phyloP scores from a whole-genome alignment of 192 early-diverging fungal species.

The Podila minutissima region DNA sequence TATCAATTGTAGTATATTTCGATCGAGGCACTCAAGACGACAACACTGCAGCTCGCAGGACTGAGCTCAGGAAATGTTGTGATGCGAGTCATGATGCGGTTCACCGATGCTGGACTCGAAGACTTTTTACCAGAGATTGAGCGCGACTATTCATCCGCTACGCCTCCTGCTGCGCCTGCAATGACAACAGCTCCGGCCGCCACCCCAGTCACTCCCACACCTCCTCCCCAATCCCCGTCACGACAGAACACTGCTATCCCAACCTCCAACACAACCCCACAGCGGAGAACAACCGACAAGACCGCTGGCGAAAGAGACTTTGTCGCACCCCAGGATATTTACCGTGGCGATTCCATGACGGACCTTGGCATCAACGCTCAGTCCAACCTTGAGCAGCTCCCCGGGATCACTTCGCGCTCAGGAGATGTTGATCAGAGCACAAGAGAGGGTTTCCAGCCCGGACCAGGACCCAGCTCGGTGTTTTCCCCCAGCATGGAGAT shows the following conservation, averaged over 20 bases:
- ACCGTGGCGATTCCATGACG: constrained; percentile 8
- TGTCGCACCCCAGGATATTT: constrained; percentile 13
- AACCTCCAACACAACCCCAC: neutral
- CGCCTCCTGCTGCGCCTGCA: neutral
- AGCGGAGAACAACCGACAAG: constrained; percentile 21
- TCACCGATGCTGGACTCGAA: constrained; percentile 57
- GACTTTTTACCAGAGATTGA: constrained; percentile 61
- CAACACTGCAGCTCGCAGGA: constrained; percentile 76
- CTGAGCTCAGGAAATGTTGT: constrained; percentile 73
- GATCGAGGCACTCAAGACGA: constrained; percentile 67
- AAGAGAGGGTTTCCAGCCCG: constrained; percentile 17
- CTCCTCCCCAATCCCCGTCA: neutral
- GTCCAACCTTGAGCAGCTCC: neutral
- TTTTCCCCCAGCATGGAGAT: constrained; percentile 16
- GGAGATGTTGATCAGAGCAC: constrained; percentile 12
- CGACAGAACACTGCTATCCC: neutral
- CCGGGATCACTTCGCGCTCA: constrained; percentile 22
- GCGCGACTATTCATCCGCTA: constrained; percentile 6
- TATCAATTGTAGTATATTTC: constrained; percentile 60
- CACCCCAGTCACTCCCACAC: constrained; percentile 1
- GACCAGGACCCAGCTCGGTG: constrained; percentile 4
- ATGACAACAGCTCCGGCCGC: constrained; percentile 6
- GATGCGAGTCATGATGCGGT: constrained; percentile 75
- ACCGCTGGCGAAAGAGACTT: constrained; percentile 30
- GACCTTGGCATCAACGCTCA: constrained; percentile 11